Evolutionary conservation across 31 red algal species (phyloP).

Genomic region (Odonthalia washingtoniensis): DNA sequence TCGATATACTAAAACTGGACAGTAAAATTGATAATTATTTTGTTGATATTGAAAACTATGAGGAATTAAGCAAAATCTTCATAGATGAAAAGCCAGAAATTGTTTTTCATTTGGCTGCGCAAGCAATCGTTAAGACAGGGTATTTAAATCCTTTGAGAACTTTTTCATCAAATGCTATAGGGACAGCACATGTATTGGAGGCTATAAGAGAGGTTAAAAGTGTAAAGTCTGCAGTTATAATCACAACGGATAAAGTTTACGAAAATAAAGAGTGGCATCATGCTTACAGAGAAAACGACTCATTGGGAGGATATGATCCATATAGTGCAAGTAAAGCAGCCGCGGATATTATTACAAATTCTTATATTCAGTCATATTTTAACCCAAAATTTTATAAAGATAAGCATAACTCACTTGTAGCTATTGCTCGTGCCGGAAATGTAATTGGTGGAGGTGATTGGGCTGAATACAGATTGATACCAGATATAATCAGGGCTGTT

Average conservation of each 20-base stretch:
- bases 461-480: background rate
- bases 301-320: conserved; percentile 10
- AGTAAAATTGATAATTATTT: background rate
- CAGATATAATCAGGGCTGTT: conserved; percentile 10
- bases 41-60: conserved; percentile 6
- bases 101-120: conserved; percentile 23
- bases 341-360: background rate
- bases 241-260: conserved; percentile 20
- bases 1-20: background rate
- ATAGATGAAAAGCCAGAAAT: background rate
- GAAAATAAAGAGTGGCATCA: conserved; percentile 19
- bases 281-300: conserved; percentile 15
- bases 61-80: background rate
- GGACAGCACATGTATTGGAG: background rate
- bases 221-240: background rate
- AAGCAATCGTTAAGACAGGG: background rate
- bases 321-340: conserved; percentile 28
- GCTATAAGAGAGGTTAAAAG: background rate
- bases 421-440: conserved; percentile 8
- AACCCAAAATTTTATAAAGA: background rate
- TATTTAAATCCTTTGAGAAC: conserved; percentile 10
- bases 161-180: conserved; percentile 10
- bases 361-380: conserved; percentile 5
- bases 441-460: conserved; percentile 20
- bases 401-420: background rate